These are phyloP conservation scores for Mikania micrantha DNA, from an alignment of 129 eudicot genomes.

Conservation along the genomic window DNA sequence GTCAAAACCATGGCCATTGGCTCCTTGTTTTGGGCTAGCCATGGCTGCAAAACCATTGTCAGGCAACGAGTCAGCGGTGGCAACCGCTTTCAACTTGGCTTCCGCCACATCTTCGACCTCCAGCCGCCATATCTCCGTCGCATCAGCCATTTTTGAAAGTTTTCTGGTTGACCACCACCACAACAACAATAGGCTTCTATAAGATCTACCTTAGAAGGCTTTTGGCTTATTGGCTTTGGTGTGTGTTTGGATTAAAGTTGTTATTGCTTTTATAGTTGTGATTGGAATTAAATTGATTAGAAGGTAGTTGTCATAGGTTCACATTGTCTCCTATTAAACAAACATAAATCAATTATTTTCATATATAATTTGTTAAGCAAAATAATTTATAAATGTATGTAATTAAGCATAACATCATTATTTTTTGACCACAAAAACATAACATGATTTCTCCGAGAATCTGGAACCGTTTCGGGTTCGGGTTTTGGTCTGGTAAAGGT, in stretches of 20 bases:
- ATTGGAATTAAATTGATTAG: neutral
- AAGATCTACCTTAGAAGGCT: conserved; percentile 7
- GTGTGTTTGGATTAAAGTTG: neutral
- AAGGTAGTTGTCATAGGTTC: conserved; percentile 21
- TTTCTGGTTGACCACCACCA: neutral
- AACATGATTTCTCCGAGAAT: no score
- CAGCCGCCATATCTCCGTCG: neutral
- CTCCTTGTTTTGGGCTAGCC: neutral
- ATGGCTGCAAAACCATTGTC: no score
- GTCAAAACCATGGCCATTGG: neutral
- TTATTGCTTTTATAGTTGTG: conserved; percentile 22
- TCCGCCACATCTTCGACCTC: conserved; percentile 1
- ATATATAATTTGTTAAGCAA: neutral
- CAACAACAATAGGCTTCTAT: conserved; percentile 6
- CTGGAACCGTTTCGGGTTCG: no score
- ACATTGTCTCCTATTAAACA: neutral
- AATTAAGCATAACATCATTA: neutral
- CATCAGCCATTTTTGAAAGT: conserved; percentile 16
- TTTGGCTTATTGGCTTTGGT: conserved; percentile 7
- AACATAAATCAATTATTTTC: neutral
- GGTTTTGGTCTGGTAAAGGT: no score
- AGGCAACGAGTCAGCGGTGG: neutral
- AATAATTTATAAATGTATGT: neutral
- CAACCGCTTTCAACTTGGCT: conserved; percentile 9
- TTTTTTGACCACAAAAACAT: no score